Base-by-base conservation (phyloP, 352 stramenopile species). In the Pythium phragmiticola region DNA sequence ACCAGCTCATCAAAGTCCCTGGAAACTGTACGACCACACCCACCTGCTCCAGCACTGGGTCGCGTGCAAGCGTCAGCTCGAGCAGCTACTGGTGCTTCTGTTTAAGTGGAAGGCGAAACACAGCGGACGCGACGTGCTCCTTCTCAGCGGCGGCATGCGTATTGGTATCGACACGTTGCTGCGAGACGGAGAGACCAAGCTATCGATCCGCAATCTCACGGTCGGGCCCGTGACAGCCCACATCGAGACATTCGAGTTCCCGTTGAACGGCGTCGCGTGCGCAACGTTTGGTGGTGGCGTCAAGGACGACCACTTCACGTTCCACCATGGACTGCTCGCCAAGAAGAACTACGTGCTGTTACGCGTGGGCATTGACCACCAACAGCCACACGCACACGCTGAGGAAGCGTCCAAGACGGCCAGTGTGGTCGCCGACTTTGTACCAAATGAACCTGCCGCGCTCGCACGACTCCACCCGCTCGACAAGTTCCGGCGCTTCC, bases 21-120 rank as follows among this genome's bases (percentile, higher is more conserved):
- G 78, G 72, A 72, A 69, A 21, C 56, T 88, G 7, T 93, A 93
- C 65, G 81, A 92, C 67, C 69, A 80, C n/a, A 58, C 60, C 17
- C 48, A 70, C 9, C 13, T 89, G 26, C 52, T 50, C 19, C 82
- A 90, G 55, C 84, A 93, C 52, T 93, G 82, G 82, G 65, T 90
- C 7, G 77, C 68, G 11, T 93, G 84, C 41, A 81, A 78, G 5
- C 69, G 76, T 0, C 82, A 91, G 48, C 62, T 93, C 1, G 82
- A 91, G 63, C 80, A 90, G 64, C 68, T 93, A 3, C 48, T 93
- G 11, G 65, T 78, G 26, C 53, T 93, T 4, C 55, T 93, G 14
- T 93, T 93, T 47, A 76, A 79, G 11, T 93, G 84, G 84, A 93
- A 93, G 39, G 65, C 78, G 9, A 91, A 91, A 57, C 73, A 73